Percentiles rank a stretch among this genome's conserved stretches.
These are phyloP conservation scores for Periconia macrospinosa DNA, from an alignment of 2,329 filamentous ascomycete genomes.

Conservation along the genomic window DNA sequence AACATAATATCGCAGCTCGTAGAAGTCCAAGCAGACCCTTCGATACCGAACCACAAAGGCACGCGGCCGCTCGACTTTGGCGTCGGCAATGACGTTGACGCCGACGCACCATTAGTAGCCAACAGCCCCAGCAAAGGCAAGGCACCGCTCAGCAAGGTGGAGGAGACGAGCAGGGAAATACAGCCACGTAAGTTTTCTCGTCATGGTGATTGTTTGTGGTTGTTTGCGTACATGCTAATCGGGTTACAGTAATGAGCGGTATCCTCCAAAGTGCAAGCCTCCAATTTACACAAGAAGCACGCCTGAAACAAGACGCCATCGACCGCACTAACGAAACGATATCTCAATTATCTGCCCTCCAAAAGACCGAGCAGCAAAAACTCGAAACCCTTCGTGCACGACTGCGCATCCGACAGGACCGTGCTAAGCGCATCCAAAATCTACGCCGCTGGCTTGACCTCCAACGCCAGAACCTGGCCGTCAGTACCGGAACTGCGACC, in stretches of 20 bases:
- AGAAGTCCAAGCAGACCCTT: slow-evolving; percentile 92
- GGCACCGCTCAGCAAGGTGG: slow-evolving; percentile 51
- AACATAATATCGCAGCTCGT: slow-evolving; percentile 96
- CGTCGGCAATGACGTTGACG: slow-evolving; percentile 69
- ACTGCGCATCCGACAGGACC: slow-evolving; percentile 65
- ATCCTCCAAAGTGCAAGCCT: slow-evolving; percentile 77
- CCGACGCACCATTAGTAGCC: slow-evolving; percentile 41
- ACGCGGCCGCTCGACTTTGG: slow-evolving; percentile 92
- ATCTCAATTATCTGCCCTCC: slow-evolving; percentile 74
- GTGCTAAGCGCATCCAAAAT: slow-evolving; percentile 73
- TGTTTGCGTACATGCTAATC: slow-evolving; percentile 2
- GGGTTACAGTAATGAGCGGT: slow-evolving; percentile 68
- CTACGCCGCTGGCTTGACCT: slow-evolving; percentile 73
- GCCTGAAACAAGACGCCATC: slow-evolving; percentile 79
- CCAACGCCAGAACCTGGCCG: slow-evolving; percentile 59
- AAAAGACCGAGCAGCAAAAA: slow-evolving; percentile 74
- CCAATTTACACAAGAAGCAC: slow-evolving; percentile 78
- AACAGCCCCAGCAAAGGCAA: slow-evolving; percentile 42
- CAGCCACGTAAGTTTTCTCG: slow-evolving; percentile 70
- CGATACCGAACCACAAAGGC: slow-evolving; percentile 86
- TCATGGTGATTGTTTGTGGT: neutral
- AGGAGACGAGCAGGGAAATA: slow-evolving; percentile 79
- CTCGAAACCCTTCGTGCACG: slow-evolving; percentile 71
- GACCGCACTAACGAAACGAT: slow-evolving; percentile 81
- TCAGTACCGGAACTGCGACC: slow-evolving; percentile 37